phyloP scores from a whole-genome alignment of 352 stramenopile species.

The Globisporangium takayamanum region DNA sequence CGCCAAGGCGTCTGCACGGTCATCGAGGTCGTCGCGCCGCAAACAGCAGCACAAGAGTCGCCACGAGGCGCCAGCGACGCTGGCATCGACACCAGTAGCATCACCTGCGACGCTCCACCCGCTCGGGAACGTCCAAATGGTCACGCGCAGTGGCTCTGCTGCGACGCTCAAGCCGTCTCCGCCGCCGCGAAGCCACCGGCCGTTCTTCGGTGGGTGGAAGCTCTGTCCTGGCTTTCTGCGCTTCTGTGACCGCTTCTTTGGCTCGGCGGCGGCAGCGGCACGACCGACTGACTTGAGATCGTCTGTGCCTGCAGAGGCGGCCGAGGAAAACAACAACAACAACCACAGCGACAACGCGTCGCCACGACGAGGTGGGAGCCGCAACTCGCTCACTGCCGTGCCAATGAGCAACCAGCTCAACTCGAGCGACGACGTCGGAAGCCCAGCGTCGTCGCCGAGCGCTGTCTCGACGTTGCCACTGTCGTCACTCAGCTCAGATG shows the following conservation, averaged over 20 bases:
- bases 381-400: slow-evolving; percentile 8
- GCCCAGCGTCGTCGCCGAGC: slow-evolving; percentile 5
- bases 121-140: slow-evolving; percentile 1
- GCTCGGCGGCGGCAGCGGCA: slow-evolving; percentile 7
- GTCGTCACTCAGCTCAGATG: neutral
- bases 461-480: neutral
- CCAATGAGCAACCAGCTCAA: slow-evolving; percentile 12
- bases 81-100: neutral
- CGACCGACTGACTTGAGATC: slow-evolving; percentile 1
- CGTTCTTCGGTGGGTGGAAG: slow-evolving; percentile 30
- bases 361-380: neutral
- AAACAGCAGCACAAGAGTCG: slow-evolving; percentile 25
- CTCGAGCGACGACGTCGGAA: slow-evolving; percentile 9
- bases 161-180: neutral
- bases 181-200: neutral
- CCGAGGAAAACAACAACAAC: neutral
- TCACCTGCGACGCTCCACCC: neutral
- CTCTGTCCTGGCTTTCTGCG: slow-evolving; percentile 65
- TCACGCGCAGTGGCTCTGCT: neutral
- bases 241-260: slow-evolving; percentile 64
- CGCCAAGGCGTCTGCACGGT: slow-evolving; percentile 5
- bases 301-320: neutral
- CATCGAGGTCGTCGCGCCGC: slow-evolving; percentile 21
- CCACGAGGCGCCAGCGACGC: neutral
- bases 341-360: neutral